Percentiles rank a stretch among this genome's conserved stretches.
These are phyloP conservation scores for Suillus sp. DNA, from an alignment of 768 basidiomycete species.

Conservation along the genomic window DNA sequence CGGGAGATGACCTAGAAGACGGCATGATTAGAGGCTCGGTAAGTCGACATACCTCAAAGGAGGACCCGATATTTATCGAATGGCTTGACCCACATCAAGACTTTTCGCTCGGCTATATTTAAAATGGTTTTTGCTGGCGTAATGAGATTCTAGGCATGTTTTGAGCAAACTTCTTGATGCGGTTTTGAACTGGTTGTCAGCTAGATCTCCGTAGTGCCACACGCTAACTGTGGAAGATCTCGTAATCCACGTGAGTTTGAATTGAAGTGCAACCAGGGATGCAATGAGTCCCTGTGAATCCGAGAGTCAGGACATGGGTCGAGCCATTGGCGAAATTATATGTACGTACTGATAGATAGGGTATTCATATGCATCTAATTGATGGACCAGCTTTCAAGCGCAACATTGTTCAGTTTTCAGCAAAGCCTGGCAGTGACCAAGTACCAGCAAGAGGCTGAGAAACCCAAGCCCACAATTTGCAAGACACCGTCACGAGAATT, in stretches of 20 bases:
- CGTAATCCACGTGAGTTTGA: conserved; percentile 9
- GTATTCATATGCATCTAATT: too few relatives aligned
- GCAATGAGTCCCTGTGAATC: conserved; percentile 8
- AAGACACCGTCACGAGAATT: conserved; percentile 1
- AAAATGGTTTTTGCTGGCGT: conserved; percentile 9
- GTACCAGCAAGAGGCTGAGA: conserved; percentile 1
- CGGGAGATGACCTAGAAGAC: conserved; percentile 27
- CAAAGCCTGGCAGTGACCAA: background rate
- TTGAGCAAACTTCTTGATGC: conserved; percentile 28
- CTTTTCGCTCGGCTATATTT: conserved; percentile 31
- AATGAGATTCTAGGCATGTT: conserved; percentile 4
- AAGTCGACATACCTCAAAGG: conserved; percentile 9
- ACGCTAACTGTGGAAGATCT: conserved; percentile 24
- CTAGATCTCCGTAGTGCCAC: conserved; percentile 8
- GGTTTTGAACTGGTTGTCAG: conserved; percentile 16
- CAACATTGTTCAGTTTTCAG: background rate
- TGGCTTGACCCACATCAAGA: conserved; percentile 18
- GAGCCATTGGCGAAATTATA: background rate
- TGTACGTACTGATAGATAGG: background rate
- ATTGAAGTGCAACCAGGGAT: conserved; percentile 9
- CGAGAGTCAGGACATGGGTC: conserved; percentile 10
- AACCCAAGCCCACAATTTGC: conserved; percentile 2
- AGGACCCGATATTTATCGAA: conserved; percentile 31
- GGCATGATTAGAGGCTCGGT: conserved; percentile 24
- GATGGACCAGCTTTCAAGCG: too few relatives aligned